A percentile compares a stretch with the other conserved stretches of the same genome.
Evolutionary conservation across 2,329 filamentous ascomycete genomes (phyloP).

Genomic region (Xylariaceae sp.): DNA sequence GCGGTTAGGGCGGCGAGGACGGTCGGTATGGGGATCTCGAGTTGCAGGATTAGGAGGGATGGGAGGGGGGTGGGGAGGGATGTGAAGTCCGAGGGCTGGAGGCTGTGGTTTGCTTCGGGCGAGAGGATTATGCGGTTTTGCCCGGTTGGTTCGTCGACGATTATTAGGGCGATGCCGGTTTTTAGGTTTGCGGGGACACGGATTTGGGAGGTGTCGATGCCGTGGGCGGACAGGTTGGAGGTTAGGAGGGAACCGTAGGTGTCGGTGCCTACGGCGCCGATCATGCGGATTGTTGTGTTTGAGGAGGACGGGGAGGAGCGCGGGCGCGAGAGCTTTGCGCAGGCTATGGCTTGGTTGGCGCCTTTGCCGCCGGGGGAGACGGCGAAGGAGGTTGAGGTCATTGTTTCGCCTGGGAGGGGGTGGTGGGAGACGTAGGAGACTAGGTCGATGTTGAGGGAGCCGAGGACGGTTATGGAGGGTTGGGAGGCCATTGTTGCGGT

Average conservation of each 20-base stretch:
- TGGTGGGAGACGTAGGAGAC: slow-evolving; percentile 82
- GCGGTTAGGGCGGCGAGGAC: slow-evolving; percentile 56
- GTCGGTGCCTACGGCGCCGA: slow-evolving; percentile 68
- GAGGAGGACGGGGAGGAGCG: slow-evolving; percentile 34
- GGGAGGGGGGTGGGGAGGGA: slow-evolving; percentile 38
- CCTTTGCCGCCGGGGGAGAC: slow-evolving; percentile 89
- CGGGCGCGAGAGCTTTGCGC: slow-evolving; percentile 69
- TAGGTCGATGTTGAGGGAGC: slow-evolving; percentile 92
- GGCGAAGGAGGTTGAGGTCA: slow-evolving; percentile 71
- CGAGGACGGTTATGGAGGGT: slow-evolving; percentile 70
- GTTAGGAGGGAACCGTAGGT: slow-evolving; percentile 58
- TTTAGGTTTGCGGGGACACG: slow-evolving; percentile 38
- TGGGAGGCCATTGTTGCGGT: slow-evolving; percentile 20
- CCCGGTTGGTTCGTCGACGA: slow-evolving; percentile 66
- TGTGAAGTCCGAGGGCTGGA: slow-evolving; percentile 36
- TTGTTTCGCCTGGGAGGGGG: slow-evolving; percentile 78
- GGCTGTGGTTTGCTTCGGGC: slow-evolving; percentile 62
- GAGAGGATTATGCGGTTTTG: slow-evolving; percentile 73
- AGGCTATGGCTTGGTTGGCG: slow-evolving; percentile 90
- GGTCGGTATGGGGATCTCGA: slow-evolving; percentile 67
- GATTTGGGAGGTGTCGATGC: slow-evolving; percentile 57
- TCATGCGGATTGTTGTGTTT: slow-evolving; percentile 56
- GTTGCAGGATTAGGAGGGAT: slow-evolving; percentile 67
- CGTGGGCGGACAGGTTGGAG: slow-evolving; percentile 52
- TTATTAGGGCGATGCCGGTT: slow-evolving; percentile 69